Evolutionary conservation across 768 basidiomycete species (phyloP), one percentile per base, ranked within the genome.

Genomic region (Boletus eberwhitei): DNA sequence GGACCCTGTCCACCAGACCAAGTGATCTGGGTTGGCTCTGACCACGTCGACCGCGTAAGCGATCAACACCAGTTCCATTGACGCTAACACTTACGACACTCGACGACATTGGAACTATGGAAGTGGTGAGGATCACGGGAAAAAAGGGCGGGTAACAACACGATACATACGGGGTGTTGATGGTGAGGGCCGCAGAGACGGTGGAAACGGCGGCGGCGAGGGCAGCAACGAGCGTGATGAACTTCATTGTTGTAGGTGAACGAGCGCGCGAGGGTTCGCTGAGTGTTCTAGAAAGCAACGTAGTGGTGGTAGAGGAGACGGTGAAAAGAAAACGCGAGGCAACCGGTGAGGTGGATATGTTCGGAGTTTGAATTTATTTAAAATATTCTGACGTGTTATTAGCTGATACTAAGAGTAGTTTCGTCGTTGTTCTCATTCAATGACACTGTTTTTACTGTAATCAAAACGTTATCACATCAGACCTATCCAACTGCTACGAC

Each of bases 401-500:
- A 22, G 22, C 22, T 22, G 22, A 22, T 3, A 22, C 22, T 22
- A 22, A n/a, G n/a, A n/a, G n/a, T n/a, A n/a, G n/a, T n/a, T n/a
- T n/a, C n/a, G n/a, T n/a, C n/a, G n/a, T 29, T 2, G 29, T 29
- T 29, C 7, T 29, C 29, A 29, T 29, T 29, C 0, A 9, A 29
- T 29, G 7, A 8, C 29, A 9, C 9, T 34, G 34, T 16, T 35
- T 48, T 57, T 34, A 19, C 4, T 8, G 14, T 12, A 17, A 9
- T 21, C 41, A 37, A 32, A 32, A 16, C 26, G 3, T 12, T 34
- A 50, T 62, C 50, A 63, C 21, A 55, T 70, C 71, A 87, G 73
- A 19, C 96, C 96, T 53, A 97, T 94, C 91, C 90, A 98, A 64
- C 91, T 94, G 64, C 91, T 90, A 44, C 89, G 78, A 4, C 96